phyloP scores from a whole-genome alignment of 257 asterid species.

The Salvia rosmarinus region DNA sequence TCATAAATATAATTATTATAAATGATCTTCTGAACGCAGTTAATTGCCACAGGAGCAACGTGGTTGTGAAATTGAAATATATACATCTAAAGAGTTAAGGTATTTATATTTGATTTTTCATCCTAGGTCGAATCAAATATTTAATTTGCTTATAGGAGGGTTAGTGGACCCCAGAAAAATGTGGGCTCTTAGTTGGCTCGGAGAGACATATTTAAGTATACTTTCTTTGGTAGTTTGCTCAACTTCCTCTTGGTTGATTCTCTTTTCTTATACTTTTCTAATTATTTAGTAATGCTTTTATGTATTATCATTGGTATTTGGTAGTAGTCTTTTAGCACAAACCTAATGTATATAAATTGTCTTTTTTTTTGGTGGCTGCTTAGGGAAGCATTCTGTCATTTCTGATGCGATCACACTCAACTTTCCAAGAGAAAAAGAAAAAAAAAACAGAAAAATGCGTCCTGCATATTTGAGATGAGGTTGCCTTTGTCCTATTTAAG shows the following conservation, averaged over 20 bases:
- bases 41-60: neutral
- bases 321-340: conserved; percentile 18
- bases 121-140: neutral
- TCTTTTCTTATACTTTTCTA: conserved; percentile 8
- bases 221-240: conserved; percentile 29
- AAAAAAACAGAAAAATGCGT: neutral
- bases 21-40: neutral
- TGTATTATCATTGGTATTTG: conserved; percentile 30
- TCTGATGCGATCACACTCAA: conserved; percentile 37
- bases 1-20: too few relatives aligned
- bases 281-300: neutral
- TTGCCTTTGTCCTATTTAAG: neutral
- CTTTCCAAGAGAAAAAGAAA: neutral
- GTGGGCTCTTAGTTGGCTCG: conserved; percentile 19
- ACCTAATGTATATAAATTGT: neutral
- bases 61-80: neutral
- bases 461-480: neutral
- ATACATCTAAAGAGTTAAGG: neutral
- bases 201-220: conserved; percentile 25
- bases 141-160: neutral
- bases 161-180: neutral
- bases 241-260: conserved; percentile 23
- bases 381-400: conserved; percentile 44
- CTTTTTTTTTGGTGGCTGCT: conserved; percentile 36
- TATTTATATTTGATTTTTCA: neutral